Evolutionary conservation across 2,329 filamentous ascomycete species (phyloP), one percentile per base, ranked within the genome.

Genomic region (Penicillium sclerotiorum): DNA sequence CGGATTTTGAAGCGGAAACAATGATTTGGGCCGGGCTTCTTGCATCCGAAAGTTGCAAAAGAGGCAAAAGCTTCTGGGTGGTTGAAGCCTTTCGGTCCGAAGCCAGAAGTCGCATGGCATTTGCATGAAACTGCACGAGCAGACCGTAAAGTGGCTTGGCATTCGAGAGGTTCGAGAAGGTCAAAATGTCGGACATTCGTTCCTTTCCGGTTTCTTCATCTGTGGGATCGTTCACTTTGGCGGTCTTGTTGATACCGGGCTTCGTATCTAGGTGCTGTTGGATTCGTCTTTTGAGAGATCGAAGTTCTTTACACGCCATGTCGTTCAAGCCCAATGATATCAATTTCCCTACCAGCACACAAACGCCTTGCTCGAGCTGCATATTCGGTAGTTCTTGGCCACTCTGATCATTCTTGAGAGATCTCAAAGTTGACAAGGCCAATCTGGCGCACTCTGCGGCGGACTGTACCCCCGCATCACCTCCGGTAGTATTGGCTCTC

Each of bases 361-460:
- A 74, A 17, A 71, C 66, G 0, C 72, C 74, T 49, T 73, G 71
- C 49, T 76, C 73, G 7, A 76, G 59, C 44, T 73, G 72, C 41
- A 74, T 58, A 46, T 68, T 71, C 8, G 67, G 68, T 17, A 62
- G 58, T 2, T 55, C 56, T 17, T 56, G 50, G 5, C 27, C 49
- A 37, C 51, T 55, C 6, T 62, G 56, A 7, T 72, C 68, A 20
- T 52, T 59, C 42, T 71, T 73, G 7, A 72, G 43, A 15, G 57
- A 52, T 17, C 73, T 59, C 22, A 77, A 56, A 44, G 66, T 73
- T 2, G 67, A 64, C 46, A 77, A 58, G 12, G 74, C 68, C 15
- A 71, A 52, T 5, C 67, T 61, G 11, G 73, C 73, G 47, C 73
- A 75, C 53, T 75, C 70, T 8, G 69, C 73, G 15, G 70, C 56